Evolutionary conservation across 805 yeast genomes (phyloP), one percentile per base, ranked within the genome.

Genomic region (Zygoascus bituminiphila): DNA sequence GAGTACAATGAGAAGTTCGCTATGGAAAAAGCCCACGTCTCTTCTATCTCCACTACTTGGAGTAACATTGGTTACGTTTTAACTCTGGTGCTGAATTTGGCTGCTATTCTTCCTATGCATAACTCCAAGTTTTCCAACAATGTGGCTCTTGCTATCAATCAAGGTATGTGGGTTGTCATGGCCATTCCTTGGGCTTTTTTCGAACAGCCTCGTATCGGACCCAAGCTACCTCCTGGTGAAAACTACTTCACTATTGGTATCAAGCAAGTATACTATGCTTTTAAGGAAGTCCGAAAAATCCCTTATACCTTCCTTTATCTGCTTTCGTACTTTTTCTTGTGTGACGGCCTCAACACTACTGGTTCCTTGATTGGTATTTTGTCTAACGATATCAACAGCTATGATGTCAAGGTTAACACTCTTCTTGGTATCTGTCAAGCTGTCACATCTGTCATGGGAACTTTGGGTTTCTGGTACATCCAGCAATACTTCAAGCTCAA

Each of bases 331-430:
- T 51, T 46, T 20, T 24, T 51, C 19, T 42, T 51, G n/a, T 46
- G 51, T 14, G 54, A 51, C 39, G 54, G 54, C 1, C 40, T 51
- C 43, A 51, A 51, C 21, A 51, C 54, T 9, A 45, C 54, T 21
- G 50, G 50, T 10, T 42, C 49, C 8, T 35, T 51, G 50, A 42
- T 51, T 31, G 51, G 51, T 12, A 48, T 51, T 35, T 42, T 51
- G 22, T 39, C 49, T 25, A 51, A 51, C 23, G 50, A 51, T 33
- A 51, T 51, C 44, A 46, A 48, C 21, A 46, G 46, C 29, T 51
- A 42, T 43, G 42, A 46, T 24, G 49, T 51, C 31, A 41, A 48
- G 26, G 43, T 46, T 12, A 45, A 45, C 29, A 45, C 54, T 14
- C 49, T 48, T 29, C 48, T 51, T 20, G 48, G 48, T 21, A 35